A percentile compares a stretch with the other conserved stretches of the same genome.
Evolutionary conservation across 75 land plant genomes (phyloP).

Genomic region (Adiantum capillusveneris): DNA sequence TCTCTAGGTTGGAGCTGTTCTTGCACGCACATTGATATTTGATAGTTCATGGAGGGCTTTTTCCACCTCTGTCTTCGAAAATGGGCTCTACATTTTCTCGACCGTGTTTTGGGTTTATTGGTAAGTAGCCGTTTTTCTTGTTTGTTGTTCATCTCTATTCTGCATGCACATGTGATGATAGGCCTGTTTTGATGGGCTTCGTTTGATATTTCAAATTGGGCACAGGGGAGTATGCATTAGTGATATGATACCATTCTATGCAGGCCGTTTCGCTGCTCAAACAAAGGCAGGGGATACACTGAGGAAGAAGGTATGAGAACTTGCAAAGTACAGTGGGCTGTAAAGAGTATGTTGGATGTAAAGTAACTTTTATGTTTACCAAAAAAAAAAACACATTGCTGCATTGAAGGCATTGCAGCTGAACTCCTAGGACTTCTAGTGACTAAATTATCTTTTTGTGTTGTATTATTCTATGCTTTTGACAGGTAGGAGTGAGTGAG

Average conservation of each 20-base stretch:
- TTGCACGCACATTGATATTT: conserved; percentile 45
- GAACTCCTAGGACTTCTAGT: too few species aligned
- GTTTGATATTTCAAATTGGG: not conserved
- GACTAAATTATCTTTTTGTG: too few species aligned
- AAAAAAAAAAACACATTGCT: too few species aligned
- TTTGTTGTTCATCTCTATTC: too few species aligned
- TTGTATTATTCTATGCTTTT: too few species aligned
- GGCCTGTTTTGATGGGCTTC: not conserved
- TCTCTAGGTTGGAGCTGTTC: conserved; percentile 70
- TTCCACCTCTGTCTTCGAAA: conserved; percentile 41
- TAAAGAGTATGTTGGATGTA: too few species aligned
- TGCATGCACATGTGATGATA: too few species aligned
- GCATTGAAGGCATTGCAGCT: too few species aligned
- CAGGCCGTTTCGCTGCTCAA: conserved; percentile 51
- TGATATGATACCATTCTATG: conserved; percentile 82
- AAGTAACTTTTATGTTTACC: too few species aligned
- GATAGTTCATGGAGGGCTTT: conserved; percentile 52
- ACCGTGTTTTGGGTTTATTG: conserved; percentile 82
- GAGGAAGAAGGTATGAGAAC: conserved; percentile 41
- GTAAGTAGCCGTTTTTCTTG: too few species aligned
- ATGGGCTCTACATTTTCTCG: conserved; percentile 57
- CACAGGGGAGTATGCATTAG: conserved; percentile 89
- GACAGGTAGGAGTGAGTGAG: conserved; percentile 60
- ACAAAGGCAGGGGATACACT: conserved; percentile 51
- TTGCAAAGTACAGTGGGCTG: too few species aligned